Evolutionary conservation across 129 eudicot genomes (phyloP).

Genomic region (Tagetes patula): DNA sequence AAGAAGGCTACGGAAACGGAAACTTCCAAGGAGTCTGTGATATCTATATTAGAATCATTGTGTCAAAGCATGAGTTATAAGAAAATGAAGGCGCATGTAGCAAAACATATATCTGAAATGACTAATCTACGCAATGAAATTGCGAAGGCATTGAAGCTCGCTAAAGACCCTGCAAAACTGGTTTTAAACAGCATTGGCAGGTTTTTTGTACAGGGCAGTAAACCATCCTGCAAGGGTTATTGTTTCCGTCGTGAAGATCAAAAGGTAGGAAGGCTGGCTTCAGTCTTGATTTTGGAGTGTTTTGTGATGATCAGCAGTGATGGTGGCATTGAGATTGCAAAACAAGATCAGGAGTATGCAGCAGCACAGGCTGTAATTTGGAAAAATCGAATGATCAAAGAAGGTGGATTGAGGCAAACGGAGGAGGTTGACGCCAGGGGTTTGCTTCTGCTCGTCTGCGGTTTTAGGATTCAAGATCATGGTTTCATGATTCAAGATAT

Average conservation of each 20-base stretch:
- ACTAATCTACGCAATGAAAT: slow-evolving; percentile 41
- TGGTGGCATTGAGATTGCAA: slow-evolving; percentile 31
- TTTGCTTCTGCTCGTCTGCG: slow-evolving; percentile 54
- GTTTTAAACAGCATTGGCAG: slow-evolving; percentile 56
- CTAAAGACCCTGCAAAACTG: slow-evolving; percentile 50
- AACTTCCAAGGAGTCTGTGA: background rate
- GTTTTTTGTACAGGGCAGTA: slow-evolving; percentile 51
- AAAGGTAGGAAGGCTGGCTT: slow-evolving; percentile 36
- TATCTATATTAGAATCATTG: slow-evolving; percentile 34
- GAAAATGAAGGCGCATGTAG: slow-evolving; percentile 19
- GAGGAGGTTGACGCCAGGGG: slow-evolving; percentile 66
- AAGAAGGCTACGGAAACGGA: background rate
- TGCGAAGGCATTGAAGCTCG: slow-evolving; percentile 49
- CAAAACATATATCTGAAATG: slow-evolving; percentile 28
- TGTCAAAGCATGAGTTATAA: slow-evolving; percentile 43
- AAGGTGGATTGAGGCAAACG: slow-evolving; percentile 52
- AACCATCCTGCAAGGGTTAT: slow-evolving; percentile 31
- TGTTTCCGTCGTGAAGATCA: slow-evolving; percentile 2
- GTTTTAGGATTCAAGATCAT: slow-evolving; percentile 58
- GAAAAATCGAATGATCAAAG: slow-evolving; percentile 52
- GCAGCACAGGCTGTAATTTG: slow-evolving; percentile 44
- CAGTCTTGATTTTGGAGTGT: slow-evolving; percentile 55
- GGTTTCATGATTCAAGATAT: slow-evolving; percentile 47
- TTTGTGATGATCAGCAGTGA: slow-evolving; percentile 51
- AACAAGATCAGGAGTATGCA: slow-evolving; percentile 38